These are phyloP conservation scores for Geotrichum carabidarum DNA, from an alignment of 1,139 yeast genomes.

Conservation along the genomic window DNA sequence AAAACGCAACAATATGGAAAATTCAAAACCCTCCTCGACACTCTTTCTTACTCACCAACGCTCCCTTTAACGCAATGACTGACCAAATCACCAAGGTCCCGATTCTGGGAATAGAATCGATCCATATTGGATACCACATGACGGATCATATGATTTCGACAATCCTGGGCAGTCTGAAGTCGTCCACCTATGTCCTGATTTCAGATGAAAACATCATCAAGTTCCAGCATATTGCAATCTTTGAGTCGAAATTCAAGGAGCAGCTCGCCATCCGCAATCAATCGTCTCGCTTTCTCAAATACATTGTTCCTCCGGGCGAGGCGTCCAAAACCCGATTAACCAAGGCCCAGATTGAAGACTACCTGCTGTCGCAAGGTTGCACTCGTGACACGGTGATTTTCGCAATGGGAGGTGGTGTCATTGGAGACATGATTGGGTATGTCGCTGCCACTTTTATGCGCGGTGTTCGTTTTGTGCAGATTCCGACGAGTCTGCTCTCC, in stretches of 20 bases:
- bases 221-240: conserved; percentile 53
- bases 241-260: conserved; percentile 38
- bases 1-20: no score
- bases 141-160: conserved; percentile 71
- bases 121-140: conserved; percentile 87
- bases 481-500: conserved; percentile 88
- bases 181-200: conserved; percentile 87
- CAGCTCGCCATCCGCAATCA: conserved; percentile 35
- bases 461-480: conserved; percentile 89
- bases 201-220: conserved; percentile 79
- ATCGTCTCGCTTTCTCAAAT: conserved; percentile 60
- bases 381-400: conserved; percentile 92
- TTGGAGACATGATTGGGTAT: conserved; percentile 98
- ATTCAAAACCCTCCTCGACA: no score
- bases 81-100: conserved; percentile 28
- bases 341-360: conserved; percentile 92
- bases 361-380: conserved; percentile 76
- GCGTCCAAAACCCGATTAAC: conserved; percentile 82
- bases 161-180: conserved; percentile 55
- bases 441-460: conserved; percentile 99
- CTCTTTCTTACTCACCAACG: no score
- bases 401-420: conserved; percentile 98
- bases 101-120: conserved; percentile 71
- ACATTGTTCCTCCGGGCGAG: conserved; percentile 88
- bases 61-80: conserved; percentile 3